Conservation (phyloP, 257 asterid genomes). For the Echium plantagineum region DNA sequence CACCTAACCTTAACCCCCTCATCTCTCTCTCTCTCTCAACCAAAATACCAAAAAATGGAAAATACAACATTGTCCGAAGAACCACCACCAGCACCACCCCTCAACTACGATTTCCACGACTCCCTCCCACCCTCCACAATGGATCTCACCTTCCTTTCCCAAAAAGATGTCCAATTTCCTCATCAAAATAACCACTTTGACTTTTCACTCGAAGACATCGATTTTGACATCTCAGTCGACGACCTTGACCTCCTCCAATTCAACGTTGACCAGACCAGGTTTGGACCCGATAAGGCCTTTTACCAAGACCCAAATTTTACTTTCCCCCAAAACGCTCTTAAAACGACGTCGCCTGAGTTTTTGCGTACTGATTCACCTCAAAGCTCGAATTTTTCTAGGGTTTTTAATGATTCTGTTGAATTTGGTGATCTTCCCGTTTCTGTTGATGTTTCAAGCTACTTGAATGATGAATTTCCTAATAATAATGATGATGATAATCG, state of each 20-base stretch:
- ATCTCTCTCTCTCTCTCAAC: not conserved
- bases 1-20: not conserved
- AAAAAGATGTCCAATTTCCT: not conserved
- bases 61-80: not conserved
- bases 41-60: not conserved
- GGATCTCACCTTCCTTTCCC: not conserved
- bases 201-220: not conserved
- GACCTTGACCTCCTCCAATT: not conserved
- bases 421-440: not conserved
- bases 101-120: not conserved
- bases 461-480: slow-evolving; percentile 17
- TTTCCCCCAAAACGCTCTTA: slow-evolving; percentile 21
- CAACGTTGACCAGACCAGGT: too few relatives aligned
- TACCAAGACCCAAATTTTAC: not conserved
- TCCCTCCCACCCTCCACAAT: not conserved
- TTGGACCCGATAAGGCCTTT: not conserved
- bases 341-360: slow-evolving; percentile 39
- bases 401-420: slow-evolving; percentile 28
- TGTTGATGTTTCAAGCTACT: slow-evolving; percentile 31
- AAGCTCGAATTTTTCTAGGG: slow-evolving; percentile 13
- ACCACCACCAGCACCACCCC: not conserved
- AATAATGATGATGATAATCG: too few relatives aligned
- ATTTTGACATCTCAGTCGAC: not conserved
- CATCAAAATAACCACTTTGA: not conserved
- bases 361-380: slow-evolving; percentile 21